Evolutionary conservation across 495 filamentous ascomycete genomes (phyloP), one percentile per base, ranked within the genome.

Genomic region (Penicillium antarcticum): DNA sequence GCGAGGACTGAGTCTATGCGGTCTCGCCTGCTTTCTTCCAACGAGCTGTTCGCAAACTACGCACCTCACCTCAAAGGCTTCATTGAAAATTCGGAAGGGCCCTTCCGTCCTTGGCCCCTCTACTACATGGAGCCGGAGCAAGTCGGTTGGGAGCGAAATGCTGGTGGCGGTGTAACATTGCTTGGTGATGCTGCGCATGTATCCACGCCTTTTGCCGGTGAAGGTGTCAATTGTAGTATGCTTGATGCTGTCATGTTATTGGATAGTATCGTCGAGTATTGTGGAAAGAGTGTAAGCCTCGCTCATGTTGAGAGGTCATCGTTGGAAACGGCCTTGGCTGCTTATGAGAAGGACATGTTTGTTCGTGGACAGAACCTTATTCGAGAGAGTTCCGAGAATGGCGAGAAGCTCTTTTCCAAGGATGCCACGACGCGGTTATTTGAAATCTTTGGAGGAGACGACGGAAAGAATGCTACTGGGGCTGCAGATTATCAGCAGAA

Each of bases 131-230:
- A 36, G 10, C 32, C 40, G 8, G 50, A 45, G 31, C 7, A 4
- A 11, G 21, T 61, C 13, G 40, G 47, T 26, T 57, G 50, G 54
- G 14, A 42, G 19, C 43, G 48, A 31, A 12, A 14, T 19, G 10
- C 12, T 9, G 23, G 39, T 14, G 23, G 45, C 1, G 52, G 49
- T 5, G 61, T 80, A 9, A 80, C 81, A 2, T 59, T 85, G 17
- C 65, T 83, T 8, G 82, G 82, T 4, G 82, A 85, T 62, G 79
- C 82, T 11, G 82, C 81, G 1, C 80, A 85, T 64, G 51, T 81
- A 2, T 78, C 79, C 69, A 80, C 78, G 0, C 81, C 80, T 0
- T 83, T 83, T 51, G 77, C 73, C 0, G 82, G 82, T 11, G 78
- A 77, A 6, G 82, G 82, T 0, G 80, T 84, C 10, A 83, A 86